Conservation (phyloP, 129 eudicot species). For the Centella asiatica region DNA sequence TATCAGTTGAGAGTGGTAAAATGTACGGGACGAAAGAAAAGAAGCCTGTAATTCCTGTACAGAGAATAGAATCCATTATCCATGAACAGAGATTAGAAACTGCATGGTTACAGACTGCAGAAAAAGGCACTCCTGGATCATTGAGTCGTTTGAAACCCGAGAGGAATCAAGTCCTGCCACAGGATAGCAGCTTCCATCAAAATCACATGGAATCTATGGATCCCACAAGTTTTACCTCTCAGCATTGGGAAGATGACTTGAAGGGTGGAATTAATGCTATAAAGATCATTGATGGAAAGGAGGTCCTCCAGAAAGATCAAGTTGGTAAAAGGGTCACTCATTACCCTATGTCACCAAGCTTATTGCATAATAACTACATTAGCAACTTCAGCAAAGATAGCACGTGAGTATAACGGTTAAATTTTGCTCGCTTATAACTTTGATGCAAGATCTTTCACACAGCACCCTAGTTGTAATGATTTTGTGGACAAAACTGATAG, state of each 20-base stretch:
- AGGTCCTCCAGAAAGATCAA: conserved; percentile 39
- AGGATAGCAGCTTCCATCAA: conserved; percentile 37
- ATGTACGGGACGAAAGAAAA: conserved; percentile 29
- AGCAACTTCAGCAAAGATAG: conserved; percentile 45
- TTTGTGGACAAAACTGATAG: too few relatives aligned
- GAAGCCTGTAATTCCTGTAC: conserved; percentile 52
- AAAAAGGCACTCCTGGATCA: conserved; percentile 83
- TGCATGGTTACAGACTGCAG: conserved; percentile 91
- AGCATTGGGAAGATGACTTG: conserved; percentile 76
- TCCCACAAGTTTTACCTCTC: conserved; percentile 27
- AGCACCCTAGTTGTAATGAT: not conserved
- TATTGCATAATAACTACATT: conserved; percentile 58
- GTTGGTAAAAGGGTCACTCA: conserved; percentile 24
- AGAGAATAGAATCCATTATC: conserved; percentile 83
- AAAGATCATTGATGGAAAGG: conserved; percentile 47
- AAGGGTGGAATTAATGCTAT: conserved; percentile 53
- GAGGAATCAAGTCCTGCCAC: conserved; percentile 89
- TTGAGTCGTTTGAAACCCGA: conserved; percentile 66
- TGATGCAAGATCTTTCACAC: not conserved
- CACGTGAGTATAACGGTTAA: conserved; percentile 37
- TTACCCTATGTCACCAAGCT: conserved; percentile 70
- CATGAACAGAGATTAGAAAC: conserved; percentile 90
- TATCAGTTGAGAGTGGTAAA: conserved; percentile 16
- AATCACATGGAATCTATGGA: conserved; percentile 34
- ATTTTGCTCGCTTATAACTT: not conserved